Base-by-base conservation (phyloP, 2,329 filamentous ascomycete genomes). In the Aspergillus pseudonomiae region DNA sequence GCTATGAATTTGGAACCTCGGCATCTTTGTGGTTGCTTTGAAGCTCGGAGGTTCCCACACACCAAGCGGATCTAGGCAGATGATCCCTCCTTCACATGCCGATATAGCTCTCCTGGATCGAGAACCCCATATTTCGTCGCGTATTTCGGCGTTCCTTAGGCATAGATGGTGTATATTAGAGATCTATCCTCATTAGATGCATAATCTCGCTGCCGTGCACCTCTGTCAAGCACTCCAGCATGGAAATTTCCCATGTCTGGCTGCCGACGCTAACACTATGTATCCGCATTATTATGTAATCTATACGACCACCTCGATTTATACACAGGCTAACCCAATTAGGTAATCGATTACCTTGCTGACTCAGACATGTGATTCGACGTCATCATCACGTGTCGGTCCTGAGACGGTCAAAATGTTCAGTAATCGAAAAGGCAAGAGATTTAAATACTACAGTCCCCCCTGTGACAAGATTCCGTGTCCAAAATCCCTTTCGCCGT, bases 71-170 rank as follows among this genome's bases (percentile, higher is more conserved):
- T 63, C 59, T 60, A 66, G 69, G 73, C 68, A 73, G 68, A 71
- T 73, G 63, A 55, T 56, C 32, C 3, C 52, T 28, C 50, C 64
- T 73, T 77, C 75, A 77, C 74, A 77, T 77, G 75, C 75, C 74
- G 74, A 72, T 61, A 24, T 52, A 32, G 28, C 30, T 58, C 19
- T 41, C 19, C 39, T n/a, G 39, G 39, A n/a, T 19, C 6, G 16
- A 14, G 7, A 41, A 19, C 39, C 39, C 39, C 39, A 14, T 41
- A 16, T 41, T 41, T 41, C n/a, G 39, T 41, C 39, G 39, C n/a
- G 6, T 41, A 16, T n/a, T 9, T 7, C 12, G 7, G 39, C n/a
- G 39, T 41, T 41, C 3, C 3, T 19, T 9, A 19, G 19, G 7
- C 39, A n/a, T 41, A 41, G 9, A 36, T 36, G 6, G 34, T 16